A percentile compares a stretch with the other conserved stretches of the same genome.
These are phyloP conservation scores for Colletotrichum gigasporum DNA, from an alignment of 2,329 filamentous ascomycete species.

Conservation along the genomic window DNA sequence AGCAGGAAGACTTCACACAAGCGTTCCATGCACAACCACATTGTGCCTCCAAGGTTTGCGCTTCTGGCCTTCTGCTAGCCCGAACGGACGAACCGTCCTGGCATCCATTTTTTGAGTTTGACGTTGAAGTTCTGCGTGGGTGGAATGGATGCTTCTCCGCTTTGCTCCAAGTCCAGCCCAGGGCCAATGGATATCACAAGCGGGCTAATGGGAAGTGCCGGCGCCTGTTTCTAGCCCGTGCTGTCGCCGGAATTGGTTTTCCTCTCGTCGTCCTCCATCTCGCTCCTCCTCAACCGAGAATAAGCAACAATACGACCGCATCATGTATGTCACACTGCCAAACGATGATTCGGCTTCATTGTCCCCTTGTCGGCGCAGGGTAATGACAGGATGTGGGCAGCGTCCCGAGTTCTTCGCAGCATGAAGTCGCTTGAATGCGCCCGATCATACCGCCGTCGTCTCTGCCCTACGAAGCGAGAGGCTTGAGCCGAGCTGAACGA, in stretches of 20 bases:
- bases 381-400: too few relatives aligned
- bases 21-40: too few relatives aligned
- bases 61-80: too few relatives aligned
- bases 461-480: background rate
- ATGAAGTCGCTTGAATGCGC: too few relatives aligned
- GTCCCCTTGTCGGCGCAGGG: too few relatives aligned
- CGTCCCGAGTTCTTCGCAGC: too few relatives aligned
- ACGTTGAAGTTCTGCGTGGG: background rate
- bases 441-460: too few relatives aligned
- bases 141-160: background rate
- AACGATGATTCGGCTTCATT: background rate
- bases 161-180: too few relatives aligned
- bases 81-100: background rate
- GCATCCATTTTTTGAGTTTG: background rate
- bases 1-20: background rate
- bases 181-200: too few relatives aligned
- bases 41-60: too few relatives aligned
- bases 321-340: background rate
- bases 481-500: background rate
- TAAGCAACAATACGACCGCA: background rate
- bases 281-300: background rate
- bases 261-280: background rate
- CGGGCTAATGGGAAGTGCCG: background rate
- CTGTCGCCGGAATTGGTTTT: conserved; percentile 2
- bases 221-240: background rate